These are phyloP conservation scores for Pugionium dolabratum DNA, from an alignment of 345 rosid species.

Conservation along the genomic window DNA sequence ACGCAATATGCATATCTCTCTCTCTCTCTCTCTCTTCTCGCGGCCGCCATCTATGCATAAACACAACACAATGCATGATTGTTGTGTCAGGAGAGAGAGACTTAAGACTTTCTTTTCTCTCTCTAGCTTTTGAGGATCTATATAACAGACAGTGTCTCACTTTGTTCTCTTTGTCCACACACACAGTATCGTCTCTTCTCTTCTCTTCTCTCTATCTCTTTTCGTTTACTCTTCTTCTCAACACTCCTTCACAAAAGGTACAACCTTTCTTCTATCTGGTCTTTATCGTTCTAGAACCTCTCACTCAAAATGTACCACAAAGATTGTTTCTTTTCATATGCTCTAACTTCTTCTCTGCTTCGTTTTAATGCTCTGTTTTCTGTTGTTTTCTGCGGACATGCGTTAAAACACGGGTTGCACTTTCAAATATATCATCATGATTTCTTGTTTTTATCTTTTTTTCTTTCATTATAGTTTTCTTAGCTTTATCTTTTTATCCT, in stretches of 20 bases:
- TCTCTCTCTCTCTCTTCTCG: constrained; percentile 39
- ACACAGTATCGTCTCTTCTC: constrained; percentile 4
- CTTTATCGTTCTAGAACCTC: constrained; percentile 17
- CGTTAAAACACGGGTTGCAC: constrained; percentile 6
- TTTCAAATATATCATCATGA: constrained; percentile 35
- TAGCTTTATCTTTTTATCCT: constrained; percentile 34
- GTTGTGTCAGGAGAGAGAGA: constrained; percentile 68
- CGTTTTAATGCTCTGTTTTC: constrained; percentile 5
- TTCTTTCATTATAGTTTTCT: background rate
- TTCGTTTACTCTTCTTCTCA: background rate
- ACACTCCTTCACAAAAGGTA: constrained; percentile 53
- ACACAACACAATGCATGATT: constrained; percentile 73
- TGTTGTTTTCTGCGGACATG: background rate
- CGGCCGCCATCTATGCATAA: constrained; percentile 94
- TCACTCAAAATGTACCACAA: no score
- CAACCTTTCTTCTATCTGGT: constrained; percentile 17
- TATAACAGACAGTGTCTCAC: constrained; percentile 49
- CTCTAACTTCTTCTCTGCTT: background rate
- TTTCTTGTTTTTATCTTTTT: constrained; percentile 32
- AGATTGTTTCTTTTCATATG: background rate
- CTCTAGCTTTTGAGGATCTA: constrained; percentile 49
- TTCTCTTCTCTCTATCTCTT: constrained; percentile 34
- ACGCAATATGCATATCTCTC: constrained; percentile 48
- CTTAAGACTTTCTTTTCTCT: constrained; percentile 18
- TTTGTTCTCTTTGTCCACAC: constrained; percentile 48